These are phyloP conservation scores for Knoxdaviesia proteae DNA, from an alignment of 2,329 filamentous ascomycete species.

Conservation along the genomic window DNA sequence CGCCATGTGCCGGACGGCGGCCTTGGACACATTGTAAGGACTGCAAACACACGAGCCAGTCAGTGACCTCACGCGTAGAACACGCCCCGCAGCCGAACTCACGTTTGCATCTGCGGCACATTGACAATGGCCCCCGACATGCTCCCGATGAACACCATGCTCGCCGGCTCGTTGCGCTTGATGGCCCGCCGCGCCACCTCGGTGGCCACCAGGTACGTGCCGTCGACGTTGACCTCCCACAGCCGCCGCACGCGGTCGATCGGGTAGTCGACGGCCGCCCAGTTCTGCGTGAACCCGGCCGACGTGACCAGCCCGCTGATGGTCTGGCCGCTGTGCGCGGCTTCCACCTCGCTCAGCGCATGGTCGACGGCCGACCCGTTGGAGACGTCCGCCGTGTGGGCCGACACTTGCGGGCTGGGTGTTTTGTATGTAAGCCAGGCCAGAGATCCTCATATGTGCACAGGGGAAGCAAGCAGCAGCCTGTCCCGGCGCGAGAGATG, in stretches of 20 bases:
- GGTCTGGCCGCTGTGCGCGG: slow-evolving; percentile 46
- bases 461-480: too few species aligned
- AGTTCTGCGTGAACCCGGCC: slow-evolving; percentile 94
- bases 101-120: slow-evolving; percentile 77
- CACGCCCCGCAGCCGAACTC: slow-evolving; percentile 13
- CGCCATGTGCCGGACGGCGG: slow-evolving; percentile 73
- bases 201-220: slow-evolving; percentile 75
- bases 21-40: slow-evolving; percentile 85
- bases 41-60: slow-evolving; percentile 11
- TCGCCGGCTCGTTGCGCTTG: slow-evolving; percentile 56
- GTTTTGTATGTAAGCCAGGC: neutral
- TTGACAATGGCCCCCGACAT: slow-evolving; percentile 93
- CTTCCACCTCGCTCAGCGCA: slow-evolving; percentile 4
- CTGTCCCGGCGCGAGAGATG: too few species aligned
- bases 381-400: slow-evolving; percentile 41
- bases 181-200: slow-evolving; percentile 76
- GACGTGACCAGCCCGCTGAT: slow-evolving; percentile 88
- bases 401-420: slow-evolving; percentile 63
- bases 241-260: slow-evolving; percentile 82
- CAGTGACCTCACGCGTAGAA: neutral
- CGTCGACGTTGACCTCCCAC: slow-evolving; percentile 83
- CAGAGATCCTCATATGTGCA: too few species aligned
- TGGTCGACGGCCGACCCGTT: neutral
- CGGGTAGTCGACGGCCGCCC: slow-evolving; percentile 76
- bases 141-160: slow-evolving; percentile 86